A percentile compares a stretch with the other conserved stretches of the same genome.
Conservation (phyloP, 257 asterid genomes). For the Datura wrightii region DNA sequence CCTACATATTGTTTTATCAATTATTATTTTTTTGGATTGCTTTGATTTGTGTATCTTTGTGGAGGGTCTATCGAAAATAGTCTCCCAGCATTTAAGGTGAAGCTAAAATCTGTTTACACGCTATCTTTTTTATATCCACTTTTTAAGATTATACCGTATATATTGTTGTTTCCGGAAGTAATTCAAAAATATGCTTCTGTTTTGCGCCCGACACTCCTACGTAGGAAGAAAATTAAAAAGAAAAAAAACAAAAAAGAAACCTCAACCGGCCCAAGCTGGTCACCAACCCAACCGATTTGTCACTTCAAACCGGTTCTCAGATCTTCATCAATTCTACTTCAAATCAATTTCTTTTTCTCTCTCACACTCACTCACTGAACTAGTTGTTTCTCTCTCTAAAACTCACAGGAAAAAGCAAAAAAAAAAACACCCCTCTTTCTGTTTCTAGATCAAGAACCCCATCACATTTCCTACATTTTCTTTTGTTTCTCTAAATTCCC, state of each 20-base stretch:
- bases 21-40: too few relatives aligned
- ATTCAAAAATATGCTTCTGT: too few relatives aligned
- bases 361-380: background rate
- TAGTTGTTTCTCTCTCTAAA: background rate
- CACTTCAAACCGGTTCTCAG: conserved; percentile 19
- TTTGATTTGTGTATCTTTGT: too few relatives aligned
- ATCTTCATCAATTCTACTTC: conserved; percentile 14
- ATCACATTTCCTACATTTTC: conserved; percentile 27
- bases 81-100: too few relatives aligned
- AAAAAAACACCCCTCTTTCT: background rate
- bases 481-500: conserved; percentile 24
- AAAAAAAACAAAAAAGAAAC: background rate
- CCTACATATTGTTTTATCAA: too few relatives aligned
- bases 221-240: background rate
- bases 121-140: too few relatives aligned
- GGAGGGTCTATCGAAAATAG: too few relatives aligned
- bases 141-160: too few relatives aligned
- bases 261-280: background rate
- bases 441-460: conserved; percentile 34
- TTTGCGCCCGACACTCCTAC: background rate
- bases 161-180: too few relatives aligned
- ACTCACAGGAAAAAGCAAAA: conserved; percentile 18
- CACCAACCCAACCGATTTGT: conserved; percentile 9
- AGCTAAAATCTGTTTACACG: too few relatives aligned
- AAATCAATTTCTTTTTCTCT: background rate